Percentiles rank a stretch among this genome's conserved stretches.
Evolutionary conservation across 495 filamentous ascomycete species (phyloP).

Genomic region (Pyrenula massariospora): DNA sequence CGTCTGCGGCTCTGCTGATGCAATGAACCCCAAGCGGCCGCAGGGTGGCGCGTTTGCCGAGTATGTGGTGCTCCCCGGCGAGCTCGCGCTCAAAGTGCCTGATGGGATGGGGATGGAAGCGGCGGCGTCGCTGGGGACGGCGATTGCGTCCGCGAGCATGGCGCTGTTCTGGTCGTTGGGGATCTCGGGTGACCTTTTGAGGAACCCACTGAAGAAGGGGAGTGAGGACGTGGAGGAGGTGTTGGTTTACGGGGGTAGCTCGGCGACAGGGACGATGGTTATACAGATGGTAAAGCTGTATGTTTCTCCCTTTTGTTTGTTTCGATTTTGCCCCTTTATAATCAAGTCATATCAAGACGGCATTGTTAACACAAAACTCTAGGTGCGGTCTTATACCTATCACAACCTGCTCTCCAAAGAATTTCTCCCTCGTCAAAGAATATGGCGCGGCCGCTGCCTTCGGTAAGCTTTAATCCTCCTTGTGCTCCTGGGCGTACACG

Average conservation of each 20-base stretch:
- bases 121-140: constrained; percentile 33
- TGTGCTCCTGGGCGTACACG: too few relatives aligned
- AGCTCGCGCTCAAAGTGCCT: constrained; percentile 32
- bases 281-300: constrained; percentile 36
- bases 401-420: constrained; percentile 22
- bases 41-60: constrained; percentile 37
- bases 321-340: not conserved
- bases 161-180: constrained; percentile 6
- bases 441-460: constrained; percentile 19
- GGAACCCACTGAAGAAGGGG: not conserved
- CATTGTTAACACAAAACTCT: not conserved
- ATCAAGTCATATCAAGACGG: not conserved
- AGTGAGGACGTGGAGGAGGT: constrained; percentile 5
- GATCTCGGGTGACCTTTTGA: not conserved
- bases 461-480: constrained; percentile 1
- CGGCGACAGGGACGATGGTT: constrained; percentile 35
- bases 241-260: constrained; percentile 36
- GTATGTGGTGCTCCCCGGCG: constrained; percentile 25
- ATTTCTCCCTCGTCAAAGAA: constrained; percentile 13
- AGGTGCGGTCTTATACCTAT: constrained; percentile 12
- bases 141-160: constrained; percentile 20
- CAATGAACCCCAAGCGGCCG: constrained; percentile 14
- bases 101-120: constrained; percentile 31
- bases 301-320: constrained; percentile 1
- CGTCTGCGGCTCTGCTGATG: constrained; percentile 27